These are phyloP conservation scores for Endoconidiophora laricicola DNA, from an alignment of 2,329 filamentous ascomycete genomes.

Conservation along the genomic window DNA sequence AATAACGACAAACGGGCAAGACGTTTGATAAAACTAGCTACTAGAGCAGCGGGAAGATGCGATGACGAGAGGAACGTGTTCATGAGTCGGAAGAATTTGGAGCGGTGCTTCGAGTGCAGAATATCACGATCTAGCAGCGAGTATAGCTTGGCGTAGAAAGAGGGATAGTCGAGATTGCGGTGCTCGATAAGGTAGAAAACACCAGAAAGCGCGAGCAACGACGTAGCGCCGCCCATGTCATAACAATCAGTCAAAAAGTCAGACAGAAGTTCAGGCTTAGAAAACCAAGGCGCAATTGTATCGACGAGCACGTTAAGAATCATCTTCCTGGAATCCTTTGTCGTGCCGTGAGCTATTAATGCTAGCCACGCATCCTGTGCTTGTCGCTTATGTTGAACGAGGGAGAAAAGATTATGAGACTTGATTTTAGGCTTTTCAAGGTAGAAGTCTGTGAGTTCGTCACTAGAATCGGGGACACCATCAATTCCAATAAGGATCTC, in stretches of 20 bases:
- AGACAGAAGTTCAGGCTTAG: conserved; percentile 73
- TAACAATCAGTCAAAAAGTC: conserved; percentile 96
- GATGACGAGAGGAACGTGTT: conserved; percentile 83
- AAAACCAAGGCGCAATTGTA: conserved; percentile 78
- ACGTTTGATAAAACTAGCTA: conserved; percentile 95
- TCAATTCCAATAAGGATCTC: conserved; percentile 51
- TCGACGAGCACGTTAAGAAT: conserved; percentile 60
- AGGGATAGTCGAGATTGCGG: conserved; percentile 88
- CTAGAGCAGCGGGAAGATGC: conserved; percentile 76
- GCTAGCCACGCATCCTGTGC: conserved; percentile 79
- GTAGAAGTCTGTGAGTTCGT: conserved; percentile 55
- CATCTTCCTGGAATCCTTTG: conserved; percentile 59
- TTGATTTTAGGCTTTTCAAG: conserved; percentile 47
- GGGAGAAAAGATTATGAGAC: conserved; percentile 47
- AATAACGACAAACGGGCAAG: conserved; percentile 70
- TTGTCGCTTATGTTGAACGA: conserved; percentile 56
- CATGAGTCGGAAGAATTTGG: conserved; percentile 79
- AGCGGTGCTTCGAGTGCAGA: conserved; percentile 85
- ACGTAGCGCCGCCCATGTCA: conserved; percentile 68
- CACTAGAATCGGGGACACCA: conserved; percentile 47
- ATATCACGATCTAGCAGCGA: conserved; percentile 73
- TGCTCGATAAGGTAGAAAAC: conserved; percentile 90
- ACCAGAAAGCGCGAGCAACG: conserved; percentile 75
- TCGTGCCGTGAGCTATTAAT: conserved; percentile 50
- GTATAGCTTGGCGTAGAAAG: conserved; percentile 88